Base-by-base conservation (phyloP, 2,329 filamentous ascomycete species). In the Penicillium sp. region DNA sequence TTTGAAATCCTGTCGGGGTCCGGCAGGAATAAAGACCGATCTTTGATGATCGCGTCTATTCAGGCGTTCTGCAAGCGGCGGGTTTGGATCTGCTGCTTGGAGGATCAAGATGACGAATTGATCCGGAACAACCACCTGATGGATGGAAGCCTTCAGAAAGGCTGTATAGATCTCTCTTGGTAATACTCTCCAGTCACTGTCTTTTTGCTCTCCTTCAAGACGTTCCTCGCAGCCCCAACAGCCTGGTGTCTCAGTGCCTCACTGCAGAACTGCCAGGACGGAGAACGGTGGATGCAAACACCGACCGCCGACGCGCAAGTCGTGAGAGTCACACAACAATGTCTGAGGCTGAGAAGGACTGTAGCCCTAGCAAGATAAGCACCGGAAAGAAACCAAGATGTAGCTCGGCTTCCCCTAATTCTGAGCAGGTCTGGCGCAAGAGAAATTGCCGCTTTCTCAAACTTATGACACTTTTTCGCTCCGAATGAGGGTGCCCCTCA, bases 251-350 rank as follows among this genome's bases (percentile, higher is more conserved):
- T 43, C 45, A 22, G 46, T 25, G 57, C 35, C 25, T 57, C 45
- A 35, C n/a, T 13, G 38, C 28, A 6, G 22, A 52, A 45, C 45
- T 3, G 28, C 22, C 28, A 28, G 40, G 38, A 40, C 62, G 66
- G 65, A 64, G 67, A 28, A 61, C 67, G 67, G 68, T 53, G 62
- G 28, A 56, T 55, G 37, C 48, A 68, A 70, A 35, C 68, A 66
- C 69, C 69, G 69, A 70, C 51, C 63, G 43, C 66, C 67, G 67
- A 66, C 16, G 25, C 13, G 37, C 16, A 22, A 54, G 35, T 26
- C 16, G 52, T n/a, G 37, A 28, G 28, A 59, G 35, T 25, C 28
- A 22, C 52, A 51, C 42, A 22, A 33, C 26, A n/a, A 28, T 22
- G 45, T 33, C 6, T 28, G 37, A 35, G 52, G 55, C 42, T 55